phyloP scores from a whole-genome alignment of 1,139 yeast species.

The Candida glucosophila region DNA sequence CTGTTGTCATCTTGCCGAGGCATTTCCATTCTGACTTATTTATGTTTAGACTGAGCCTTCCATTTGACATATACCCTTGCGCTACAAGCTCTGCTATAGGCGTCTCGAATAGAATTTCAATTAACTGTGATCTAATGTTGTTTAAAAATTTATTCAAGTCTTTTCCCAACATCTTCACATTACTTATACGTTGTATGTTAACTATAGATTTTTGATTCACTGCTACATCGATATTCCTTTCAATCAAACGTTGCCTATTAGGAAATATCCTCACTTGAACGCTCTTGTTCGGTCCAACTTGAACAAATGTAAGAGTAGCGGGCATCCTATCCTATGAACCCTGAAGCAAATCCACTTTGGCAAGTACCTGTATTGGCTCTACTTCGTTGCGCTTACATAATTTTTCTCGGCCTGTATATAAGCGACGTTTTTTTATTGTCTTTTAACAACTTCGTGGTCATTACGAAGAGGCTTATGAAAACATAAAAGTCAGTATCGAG shows the following conservation, averaged over 20 bases:
- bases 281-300: constrained; percentile 5
- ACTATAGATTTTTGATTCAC: constrained; percentile 10
- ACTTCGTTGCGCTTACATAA: too few relatives aligned
- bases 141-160: constrained; percentile 8
- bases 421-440: too few relatives aligned
- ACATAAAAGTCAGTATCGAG: too few relatives aligned
- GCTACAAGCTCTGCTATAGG: constrained; percentile 2
- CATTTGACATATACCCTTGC: background rate
- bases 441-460: too few relatives aligned
- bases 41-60: constrained; percentile 5
- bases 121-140: constrained; percentile 5
- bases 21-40: constrained; percentile 7
- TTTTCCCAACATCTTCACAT: constrained; percentile 9
- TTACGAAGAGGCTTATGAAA: too few relatives aligned
- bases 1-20: constrained; percentile 5
- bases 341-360: too few relatives aligned
- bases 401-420: too few relatives aligned
- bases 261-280: constrained; percentile 9
- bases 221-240: constrained; percentile 7
- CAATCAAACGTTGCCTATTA: constrained; percentile 7
- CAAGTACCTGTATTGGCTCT: too few relatives aligned
- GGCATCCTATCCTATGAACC: too few relatives aligned
- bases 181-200: constrained; percentile 8
- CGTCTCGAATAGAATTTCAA: constrained; percentile 3
- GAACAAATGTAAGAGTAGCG: constrained; percentile 5